Base-by-base conservation (phyloP, 257 asterid genomes). In the Anisodus tanguticus region DNA sequence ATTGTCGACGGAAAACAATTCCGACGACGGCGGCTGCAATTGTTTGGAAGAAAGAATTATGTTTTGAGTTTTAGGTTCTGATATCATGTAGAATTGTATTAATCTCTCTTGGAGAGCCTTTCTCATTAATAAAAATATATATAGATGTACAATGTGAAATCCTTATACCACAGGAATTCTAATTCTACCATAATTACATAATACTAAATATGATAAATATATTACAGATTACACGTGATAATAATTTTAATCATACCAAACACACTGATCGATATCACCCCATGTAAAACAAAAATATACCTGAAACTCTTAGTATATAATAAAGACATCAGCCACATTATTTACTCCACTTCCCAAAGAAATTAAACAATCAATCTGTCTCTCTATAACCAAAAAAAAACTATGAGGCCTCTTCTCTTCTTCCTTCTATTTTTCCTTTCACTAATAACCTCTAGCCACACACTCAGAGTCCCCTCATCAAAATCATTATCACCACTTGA, bases 401-500 rank as follows among this genome's bases (percentile, higher is more conserved):
- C 64, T 79, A 88, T 85, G 92, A 85, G 47, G 76, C 17, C 13
- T 54, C 41, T 58, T 41, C 64, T 86, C 60, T 80, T 76, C 57
- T 22, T 86, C 72, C 82, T 19, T n/a, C 63, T 66, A 59, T 49
- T 53, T 82, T 67, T 63, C 35, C 70, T 84, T 58, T 4, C 58
- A 51, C 22, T 8, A 74, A 77, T 53, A 19, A 55, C 64, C 63
- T 62, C 86, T 11, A 64, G 59, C 80, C 37, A 51, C 60, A 68
- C 64, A 19, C 31, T 7, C 5, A 0, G 69, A n/a, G 8, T 80
- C 78, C 70, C 85, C 9, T 77, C 69, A 80, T 77, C 69, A 80
- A 85, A 86, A 13, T 69, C 62, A 86, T 79, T 39, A 83, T 69
- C 89, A 26, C 79, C 15, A 47, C 76, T 88, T 66, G 57, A 85